Percentiles rank a stretch among this genome's conserved stretches.
Evolutionary conservation across 305 asterid species (phyloP).

Genomic region (Solanum aculeatissimum): DNA sequence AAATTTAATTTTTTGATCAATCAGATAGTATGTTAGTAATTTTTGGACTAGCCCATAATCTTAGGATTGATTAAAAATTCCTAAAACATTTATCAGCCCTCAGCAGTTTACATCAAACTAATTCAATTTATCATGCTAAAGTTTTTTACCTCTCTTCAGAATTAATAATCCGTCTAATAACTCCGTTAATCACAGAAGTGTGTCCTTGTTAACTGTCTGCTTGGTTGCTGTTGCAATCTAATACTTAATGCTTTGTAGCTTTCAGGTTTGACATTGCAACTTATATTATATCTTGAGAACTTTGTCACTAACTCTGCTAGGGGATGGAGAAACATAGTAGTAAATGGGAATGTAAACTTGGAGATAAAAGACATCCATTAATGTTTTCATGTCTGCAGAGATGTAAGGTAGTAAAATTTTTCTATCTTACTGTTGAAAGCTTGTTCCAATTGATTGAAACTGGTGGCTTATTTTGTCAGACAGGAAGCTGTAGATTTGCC

Average conservation of each 20-base stretch:
- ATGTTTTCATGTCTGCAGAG: not conserved
- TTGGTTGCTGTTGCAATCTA: not conserved
- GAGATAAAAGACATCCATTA: not conserved
- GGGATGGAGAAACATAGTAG: not conserved
- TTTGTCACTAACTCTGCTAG: not conserved
- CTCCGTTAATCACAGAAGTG: not conserved
- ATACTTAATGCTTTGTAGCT: not conserved
- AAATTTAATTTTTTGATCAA: not conserved
- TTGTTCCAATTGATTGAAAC: not conserved
- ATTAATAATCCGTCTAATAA: not conserved
- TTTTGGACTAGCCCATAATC: not conserved
- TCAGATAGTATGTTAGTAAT: not conserved
- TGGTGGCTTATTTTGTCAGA: not conserved
- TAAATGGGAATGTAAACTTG: not conserved
- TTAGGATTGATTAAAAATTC: not conserved
- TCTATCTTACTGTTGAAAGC: not conserved
- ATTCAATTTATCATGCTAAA: not conserved
- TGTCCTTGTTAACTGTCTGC: not conserved
- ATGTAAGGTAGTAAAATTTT: not conserved
- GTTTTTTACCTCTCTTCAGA: not conserved
- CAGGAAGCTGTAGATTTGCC: not conserved
- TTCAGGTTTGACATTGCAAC: not conserved
- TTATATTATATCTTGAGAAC: not conserved
- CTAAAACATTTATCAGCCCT: not conserved
- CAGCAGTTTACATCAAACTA: not conserved